Conservation (phyloP, 1,139 yeast species). For the Cylindricascospora bacillispora region DNA sequence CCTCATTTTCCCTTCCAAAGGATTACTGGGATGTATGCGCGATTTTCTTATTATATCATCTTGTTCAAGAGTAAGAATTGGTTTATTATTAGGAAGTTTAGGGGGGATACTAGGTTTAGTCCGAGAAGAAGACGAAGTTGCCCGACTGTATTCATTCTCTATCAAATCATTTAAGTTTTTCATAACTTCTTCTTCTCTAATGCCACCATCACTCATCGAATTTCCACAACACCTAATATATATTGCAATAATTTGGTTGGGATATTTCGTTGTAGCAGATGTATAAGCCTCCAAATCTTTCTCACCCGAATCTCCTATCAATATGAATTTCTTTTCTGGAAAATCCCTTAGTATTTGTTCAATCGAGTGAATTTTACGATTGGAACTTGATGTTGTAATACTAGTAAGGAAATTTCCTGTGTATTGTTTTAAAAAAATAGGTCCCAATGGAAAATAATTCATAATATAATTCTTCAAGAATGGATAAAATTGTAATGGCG, state of each 20-base stretch:
- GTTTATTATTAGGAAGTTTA: slow-evolving; percentile 8
- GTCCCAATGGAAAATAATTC: slow-evolving; percentile 48
- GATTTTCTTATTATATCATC: slow-evolving; percentile 7
- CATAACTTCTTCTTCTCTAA: slow-evolving; percentile 25
- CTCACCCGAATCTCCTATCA: slow-evolving; percentile 95
- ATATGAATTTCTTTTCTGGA: slow-evolving; percentile 60
- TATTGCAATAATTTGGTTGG: slow-evolving; percentile 56
- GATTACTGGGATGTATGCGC: slow-evolving; percentile 1
- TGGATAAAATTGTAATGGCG: slow-evolving; percentile 82
- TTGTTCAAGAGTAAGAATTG: slow-evolving; percentile 8
- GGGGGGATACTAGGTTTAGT: slow-evolving; percentile 12
- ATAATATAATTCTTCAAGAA: slow-evolving; percentile 47
- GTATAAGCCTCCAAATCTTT: slow-evolving; percentile 86
- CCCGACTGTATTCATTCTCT: slow-evolving; percentile 8
- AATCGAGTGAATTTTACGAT: slow-evolving; percentile 60
- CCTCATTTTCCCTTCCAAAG: too few species aligned
- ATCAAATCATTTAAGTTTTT: slow-evolving; percentile 23
- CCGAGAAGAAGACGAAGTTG: not conserved
- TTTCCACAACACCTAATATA: slow-evolving; percentile 70
- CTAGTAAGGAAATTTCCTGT: slow-evolving; percentile 67
- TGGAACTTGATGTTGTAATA: slow-evolving; percentile 75
- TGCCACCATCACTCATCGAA: slow-evolving; percentile 44
- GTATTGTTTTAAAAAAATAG: slow-evolving; percentile 79
- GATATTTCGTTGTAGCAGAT: slow-evolving; percentile 49
- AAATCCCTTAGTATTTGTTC: slow-evolving; percentile 58